Conservation (phyloP, 768 basidiomycete genomes). For the Lentinula detonsa region DNA sequence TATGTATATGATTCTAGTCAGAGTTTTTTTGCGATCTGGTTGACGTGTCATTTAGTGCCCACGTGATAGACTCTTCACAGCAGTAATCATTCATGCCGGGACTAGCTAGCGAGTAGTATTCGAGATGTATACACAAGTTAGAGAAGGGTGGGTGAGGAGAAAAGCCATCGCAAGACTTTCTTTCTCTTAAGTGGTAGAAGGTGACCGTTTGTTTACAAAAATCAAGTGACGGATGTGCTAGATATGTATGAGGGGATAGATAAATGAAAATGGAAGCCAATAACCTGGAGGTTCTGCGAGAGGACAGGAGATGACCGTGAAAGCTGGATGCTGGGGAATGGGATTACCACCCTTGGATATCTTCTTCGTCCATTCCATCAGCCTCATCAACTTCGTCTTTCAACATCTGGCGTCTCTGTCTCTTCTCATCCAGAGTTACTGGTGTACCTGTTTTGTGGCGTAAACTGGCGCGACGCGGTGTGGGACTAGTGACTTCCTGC, state of each 20-base stretch:
- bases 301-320: no score
- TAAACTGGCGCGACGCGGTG: slow-evolving; percentile 17
- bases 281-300: no score
- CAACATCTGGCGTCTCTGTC: slow-evolving; percentile 22
- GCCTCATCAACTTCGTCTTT: slow-evolving; percentile 28
- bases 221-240: no score
- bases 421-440: slow-evolving; percentile 17
- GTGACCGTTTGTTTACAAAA: no score
- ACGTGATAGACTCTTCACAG: not conserved
- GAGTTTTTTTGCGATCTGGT: not conserved
- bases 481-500: slow-evolving; percentile 16
- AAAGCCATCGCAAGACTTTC: no score
- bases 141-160: no score
- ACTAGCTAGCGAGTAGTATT: no score
- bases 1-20: not conserved
- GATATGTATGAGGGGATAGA: no score
- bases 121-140: no score
- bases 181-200: no score
- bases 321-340: no score
- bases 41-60: slow-evolving; percentile 9
- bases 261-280: no score
- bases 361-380: slow-evolving; percentile 14
- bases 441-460: slow-evolving; percentile 17
- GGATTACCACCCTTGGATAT: not conserved
- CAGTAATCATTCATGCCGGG: not conserved